Conservation (phyloP, 495 filamentous ascomycete genomes). For the Penicillium taxi region DNA sequence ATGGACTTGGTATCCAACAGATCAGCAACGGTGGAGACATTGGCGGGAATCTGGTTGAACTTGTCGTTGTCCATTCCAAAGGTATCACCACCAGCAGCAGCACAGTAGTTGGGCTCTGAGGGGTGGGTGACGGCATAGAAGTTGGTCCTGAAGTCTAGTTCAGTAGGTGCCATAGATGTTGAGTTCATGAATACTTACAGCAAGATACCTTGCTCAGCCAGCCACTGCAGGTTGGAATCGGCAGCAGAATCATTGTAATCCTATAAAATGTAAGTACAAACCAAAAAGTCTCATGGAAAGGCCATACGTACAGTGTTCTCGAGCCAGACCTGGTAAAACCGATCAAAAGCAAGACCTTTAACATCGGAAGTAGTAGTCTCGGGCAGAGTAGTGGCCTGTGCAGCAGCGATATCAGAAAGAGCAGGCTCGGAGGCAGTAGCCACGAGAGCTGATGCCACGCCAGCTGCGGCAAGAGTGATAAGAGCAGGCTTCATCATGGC, state of each 20-base stretch:
- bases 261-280: constrained; percentile 19
- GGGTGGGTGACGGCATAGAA: constrained; percentile 58
- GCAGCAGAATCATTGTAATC: constrained; percentile 44
- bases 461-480: constrained; percentile 13
- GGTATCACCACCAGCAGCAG: constrained; percentile 53
- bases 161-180: background rate
- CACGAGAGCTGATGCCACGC: constrained; percentile 18
- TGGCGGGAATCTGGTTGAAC: constrained; percentile 46
- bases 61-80: constrained; percentile 64
- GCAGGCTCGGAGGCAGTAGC: constrained; percentile 24
- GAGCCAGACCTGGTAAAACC: constrained; percentile 61
- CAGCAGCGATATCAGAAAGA: constrained; percentile 20
- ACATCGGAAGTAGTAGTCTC: constrained; percentile 49
- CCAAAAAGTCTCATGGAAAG: background rate
- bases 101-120: constrained; percentile 64
- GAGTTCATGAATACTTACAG: constrained; percentile 21
- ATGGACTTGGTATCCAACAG: constrained; percentile 59
- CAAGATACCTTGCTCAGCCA: constrained; percentile 53
- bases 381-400: constrained; percentile 23
- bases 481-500: constrained; percentile 23
- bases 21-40: constrained; percentile 60
- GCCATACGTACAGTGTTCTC: constrained; percentile 55
- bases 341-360: constrained; percentile 55
- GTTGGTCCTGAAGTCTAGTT: constrained; percentile 35
- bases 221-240: constrained; percentile 46